A percentile compares a stretch with the other conserved stretches of the same genome.
Conservation (phyloP, 78 protist genomes). For the Dictyostelium firmibasis region DNA sequence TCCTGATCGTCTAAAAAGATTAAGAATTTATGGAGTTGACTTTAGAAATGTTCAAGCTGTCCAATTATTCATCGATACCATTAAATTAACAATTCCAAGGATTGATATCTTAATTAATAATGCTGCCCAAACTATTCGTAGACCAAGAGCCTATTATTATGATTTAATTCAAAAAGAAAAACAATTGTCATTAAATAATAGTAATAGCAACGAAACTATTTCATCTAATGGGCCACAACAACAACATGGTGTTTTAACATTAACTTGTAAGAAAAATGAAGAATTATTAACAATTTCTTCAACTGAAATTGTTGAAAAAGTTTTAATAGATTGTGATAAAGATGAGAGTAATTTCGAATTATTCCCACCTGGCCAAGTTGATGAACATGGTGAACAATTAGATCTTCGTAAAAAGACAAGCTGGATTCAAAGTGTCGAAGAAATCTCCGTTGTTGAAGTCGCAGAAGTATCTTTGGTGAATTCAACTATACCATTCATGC, state of each 20-base stretch:
- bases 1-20: background rate
- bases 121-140: slow-evolving; percentile 86
- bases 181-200: background rate
- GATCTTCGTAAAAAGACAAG: slow-evolving; percentile 72
- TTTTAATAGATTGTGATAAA: background rate
- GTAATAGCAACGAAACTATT: background rate
- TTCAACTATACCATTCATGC: slow-evolving; percentile 85
- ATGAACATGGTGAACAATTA: slow-evolving; percentile 83
- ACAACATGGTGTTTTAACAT: background rate
- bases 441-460: slow-evolving; percentile 83
- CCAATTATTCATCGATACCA: slow-evolving; percentile 30
- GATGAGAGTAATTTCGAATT: background rate
- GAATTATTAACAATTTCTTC: background rate
- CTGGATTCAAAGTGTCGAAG: slow-evolving; percentile 56
- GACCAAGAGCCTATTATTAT: slow-evolving; percentile 67
- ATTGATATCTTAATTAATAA: slow-evolving; percentile 87
- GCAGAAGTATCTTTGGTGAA: slow-evolving; percentile 78
- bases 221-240: background rate
- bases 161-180: background rate
- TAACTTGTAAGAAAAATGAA: background rate
- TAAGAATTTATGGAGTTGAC: slow-evolving; percentile 74
- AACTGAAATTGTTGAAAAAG: background rate
- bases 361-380: slow-evolving; percentile 25
- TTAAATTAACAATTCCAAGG: slow-evolving; percentile 22
- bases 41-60: slow-evolving; percentile 61